A percentile compares a stretch with the other conserved stretches of the same genome.
phyloP scores from a whole-genome alignment of 2,329 filamentous ascomycete species.

The Claviceps quebecensis region DNA sequence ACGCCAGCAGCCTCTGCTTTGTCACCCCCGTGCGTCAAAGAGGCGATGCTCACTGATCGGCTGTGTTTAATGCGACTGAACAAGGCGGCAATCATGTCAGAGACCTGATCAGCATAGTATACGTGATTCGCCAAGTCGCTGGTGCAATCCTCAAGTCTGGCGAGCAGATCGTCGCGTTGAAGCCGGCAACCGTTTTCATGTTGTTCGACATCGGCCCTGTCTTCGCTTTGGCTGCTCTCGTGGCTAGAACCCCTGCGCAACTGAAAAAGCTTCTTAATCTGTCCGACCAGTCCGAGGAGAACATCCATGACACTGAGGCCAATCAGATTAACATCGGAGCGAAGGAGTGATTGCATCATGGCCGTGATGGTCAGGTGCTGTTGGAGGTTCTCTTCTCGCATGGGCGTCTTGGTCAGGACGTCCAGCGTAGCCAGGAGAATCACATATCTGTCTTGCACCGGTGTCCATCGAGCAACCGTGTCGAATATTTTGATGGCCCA shows the following conservation, averaged over 20 bases:
- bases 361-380: constrained; percentile 63
- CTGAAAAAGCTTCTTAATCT: constrained; percentile 66
- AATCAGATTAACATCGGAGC: constrained; percentile 84
- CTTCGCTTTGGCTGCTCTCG: constrained; percentile 19
- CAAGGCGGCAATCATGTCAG: constrained; percentile 81
- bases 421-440: constrained; percentile 77
- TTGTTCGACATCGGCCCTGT: constrained; percentile 18
- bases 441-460: constrained; percentile 86
- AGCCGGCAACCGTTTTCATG: constrained; percentile 18
- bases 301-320: constrained; percentile 95
- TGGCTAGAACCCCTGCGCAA: constrained; percentile 30
- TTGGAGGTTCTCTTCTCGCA: constrained; percentile 56
- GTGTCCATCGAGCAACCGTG: constrained; percentile 71
- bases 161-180: constrained; percentile 51
- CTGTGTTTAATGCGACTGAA: constrained; percentile 62
- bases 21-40: constrained; percentile 22
- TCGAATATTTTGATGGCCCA: constrained; percentile 79
- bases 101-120: constrained; percentile 92
- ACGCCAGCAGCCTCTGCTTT: constrained; percentile 32
- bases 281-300: constrained; percentile 68
- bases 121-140: constrained; percentile 87
- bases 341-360: constrained; percentile 69
- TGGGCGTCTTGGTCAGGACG: constrained; percentile 50
- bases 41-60: constrained; percentile 27
- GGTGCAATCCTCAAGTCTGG: constrained; percentile 65